phyloP scores from a whole-genome alignment of 257 asterid genomes.

The Salvia splendens region DNA sequence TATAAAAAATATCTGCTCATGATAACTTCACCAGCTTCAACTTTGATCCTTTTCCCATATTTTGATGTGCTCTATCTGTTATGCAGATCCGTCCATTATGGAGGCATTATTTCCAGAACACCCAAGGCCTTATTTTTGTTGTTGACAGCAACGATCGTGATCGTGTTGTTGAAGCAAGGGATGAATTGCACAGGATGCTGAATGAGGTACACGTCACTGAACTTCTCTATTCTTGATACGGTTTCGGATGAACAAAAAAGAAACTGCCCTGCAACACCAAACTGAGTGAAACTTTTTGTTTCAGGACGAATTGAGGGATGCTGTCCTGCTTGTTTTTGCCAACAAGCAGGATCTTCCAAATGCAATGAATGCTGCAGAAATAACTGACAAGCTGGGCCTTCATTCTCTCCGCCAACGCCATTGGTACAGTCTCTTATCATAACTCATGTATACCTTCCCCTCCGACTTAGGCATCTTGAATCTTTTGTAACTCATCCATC shows the following conservation, averaged over 20 bases:
- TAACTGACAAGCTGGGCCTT: conserved; percentile 68
- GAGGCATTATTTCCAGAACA: conserved; percentile 57
- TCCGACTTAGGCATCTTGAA: not conserved
- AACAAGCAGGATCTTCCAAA: conserved; percentile 75
- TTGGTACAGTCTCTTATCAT: conserved; percentile 37
- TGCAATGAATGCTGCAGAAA: conserved; percentile 70
- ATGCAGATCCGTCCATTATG: conserved; percentile 56
- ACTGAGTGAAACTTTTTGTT: not conserved
- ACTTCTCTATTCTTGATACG: conserved; percentile 1
- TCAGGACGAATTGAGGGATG: conserved; percentile 65
- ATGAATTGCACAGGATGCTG: conserved; percentile 55
- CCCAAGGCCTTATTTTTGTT: conserved; percentile 58
- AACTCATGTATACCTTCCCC: not conserved
- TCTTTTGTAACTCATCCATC: not conserved
- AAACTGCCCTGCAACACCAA: too few species aligned
- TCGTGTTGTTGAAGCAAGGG: conserved; percentile 57
- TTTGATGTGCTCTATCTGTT: conserved; percentile 17
- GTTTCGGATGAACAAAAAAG: not conserved
- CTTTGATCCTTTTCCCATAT: conserved; percentile 10
- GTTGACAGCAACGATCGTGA: conserved; percentile 58
- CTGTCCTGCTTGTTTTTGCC: conserved; percentile 61
- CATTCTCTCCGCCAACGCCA: conserved; percentile 68
- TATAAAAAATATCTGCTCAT: conserved; percentile 12
- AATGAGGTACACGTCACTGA: conserved; percentile 39
- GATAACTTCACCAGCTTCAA: conserved; percentile 5